Conservation (phyloP, 768 basidiomycete genomes). For the Amanita molliuscula region DNA sequence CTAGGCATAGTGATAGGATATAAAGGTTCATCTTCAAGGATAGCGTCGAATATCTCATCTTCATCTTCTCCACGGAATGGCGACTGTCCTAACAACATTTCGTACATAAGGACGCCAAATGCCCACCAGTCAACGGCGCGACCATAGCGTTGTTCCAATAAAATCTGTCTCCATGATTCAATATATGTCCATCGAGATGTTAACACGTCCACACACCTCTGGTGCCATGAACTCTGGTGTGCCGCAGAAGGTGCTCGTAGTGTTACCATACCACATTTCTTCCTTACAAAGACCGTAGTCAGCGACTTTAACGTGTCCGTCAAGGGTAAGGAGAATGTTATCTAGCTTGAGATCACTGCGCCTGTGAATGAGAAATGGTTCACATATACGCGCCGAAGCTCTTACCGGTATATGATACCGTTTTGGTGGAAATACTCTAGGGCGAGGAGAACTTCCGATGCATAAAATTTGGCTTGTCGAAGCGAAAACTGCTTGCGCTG, state of each 20-base stretch:
- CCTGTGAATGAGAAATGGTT: conserved; percentile 2
- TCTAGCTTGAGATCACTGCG: conserved; percentile 92
- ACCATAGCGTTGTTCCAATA: conserved; percentile 97
- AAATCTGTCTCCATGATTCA: conserved; percentile 48
- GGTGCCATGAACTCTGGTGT: conserved; percentile 99
- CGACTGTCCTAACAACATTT: conserved; percentile 98
- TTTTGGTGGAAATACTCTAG: conserved; percentile 97
- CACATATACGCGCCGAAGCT: conserved; percentile 3
- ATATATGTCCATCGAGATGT: conserved; percentile 4
- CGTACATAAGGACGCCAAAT: conserved; percentile 96
- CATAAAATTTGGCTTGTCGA: conserved; percentile 98
- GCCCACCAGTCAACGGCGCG: conserved; percentile 99
- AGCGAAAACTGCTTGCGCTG: conserved; percentile 98
- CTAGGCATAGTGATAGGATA: conserved; percentile 99
- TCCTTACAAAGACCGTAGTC: conserved; percentile 99
- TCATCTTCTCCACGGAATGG: conserved; percentile 99
- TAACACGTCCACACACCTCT: conserved; percentile 48
- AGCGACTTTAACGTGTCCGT: conserved; percentile 97
- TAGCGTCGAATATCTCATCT: conserved; percentile 99
- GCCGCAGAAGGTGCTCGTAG: conserved; percentile 98
- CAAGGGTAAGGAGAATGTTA: conserved; percentile 92
- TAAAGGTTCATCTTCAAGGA: conserved; percentile 94
- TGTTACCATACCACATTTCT: conserved; percentile 95
- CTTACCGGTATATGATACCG: conserved; percentile 96
- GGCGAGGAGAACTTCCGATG: conserved; percentile 90